Evolutionary conservation across 441 rosid species (phyloP), one percentile per base, ranked within the genome.

Genomic region (Erysimum pusillum): DNA sequence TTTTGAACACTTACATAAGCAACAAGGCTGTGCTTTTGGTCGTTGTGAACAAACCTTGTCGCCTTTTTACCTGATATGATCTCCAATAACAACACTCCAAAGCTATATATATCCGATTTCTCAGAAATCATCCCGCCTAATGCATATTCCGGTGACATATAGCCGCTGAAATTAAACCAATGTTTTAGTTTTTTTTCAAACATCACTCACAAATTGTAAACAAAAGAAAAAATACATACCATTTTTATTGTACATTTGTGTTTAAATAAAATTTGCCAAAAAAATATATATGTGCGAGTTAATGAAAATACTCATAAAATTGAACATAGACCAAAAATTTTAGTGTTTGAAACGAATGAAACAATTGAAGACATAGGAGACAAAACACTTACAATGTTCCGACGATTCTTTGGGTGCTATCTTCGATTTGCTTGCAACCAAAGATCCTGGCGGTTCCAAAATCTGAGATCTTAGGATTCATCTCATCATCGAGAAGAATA

Each of bases 371-470:
- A 4, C 1, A 9, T 2, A 22, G 2, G 7, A 22, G 20, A 8
- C 10, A 10, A 10, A 17, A n/a, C 4, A 63, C 76, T 79, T 76
- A 85, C 86, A 48, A 82, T 39, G 90, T 87, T 1, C 88, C 88
- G 0, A 81, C 83, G 6, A 83, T 76, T 76, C 71, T 77, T 1
- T 61, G 73, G 7, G 85, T 83, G 41, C 41, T 72, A 1, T 54
- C 84, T 11, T 83, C 76, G 15, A 38, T 76, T 77, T 85, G 80
- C 20, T 79, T 82, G 46, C 5, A 10, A n/a, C 17, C 51, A 31
- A 85, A 80, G 13, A 82, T 65, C 57, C 83, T 75, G 0, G 89
- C 87, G 75, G 82, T 79, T 25, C 89, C 91, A 57, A 85, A 85
- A 76, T 85, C 87, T 0, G 87, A 81, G 18, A 87, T 82, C 74